Base-by-base conservation (phyloP, 129 eudicot genomes). In the Lactuca sativa region DNA sequence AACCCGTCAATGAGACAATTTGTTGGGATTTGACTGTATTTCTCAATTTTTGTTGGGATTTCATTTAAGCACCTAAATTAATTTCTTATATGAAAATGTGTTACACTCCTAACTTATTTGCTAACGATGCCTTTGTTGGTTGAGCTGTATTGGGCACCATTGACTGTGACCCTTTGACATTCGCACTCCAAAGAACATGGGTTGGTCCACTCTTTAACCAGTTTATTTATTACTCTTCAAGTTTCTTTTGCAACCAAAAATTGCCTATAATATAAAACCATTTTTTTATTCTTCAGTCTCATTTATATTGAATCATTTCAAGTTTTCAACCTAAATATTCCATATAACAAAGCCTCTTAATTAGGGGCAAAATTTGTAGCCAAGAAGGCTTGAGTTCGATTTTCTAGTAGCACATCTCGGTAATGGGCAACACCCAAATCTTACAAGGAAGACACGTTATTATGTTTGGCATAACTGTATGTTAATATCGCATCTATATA, bases 141-240 rank as follows among this genome's bases (percentile, higher is more conserved):
- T 74, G 48, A 74, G 64, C 36, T 64, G 18, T 55, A 74, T 40
- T 32, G 32, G 41, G 21, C 40, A 40, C 56, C 55, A 62, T 62
- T 6, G 56, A 54, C 16, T 62, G 54, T 74, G 72, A 69, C 61
- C 54, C 59, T 5, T 67, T 67, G 72, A 73, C 56, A 62, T 62
- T 4, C 43, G 40, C 72, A 74, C 44, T 56, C 49, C 30, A 55
- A 55, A 25, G 65, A 64, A 74, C 72, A 64, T 74, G 79, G 79
- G 79, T 47, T 33, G 73, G 38, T 72, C 79, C 64, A 32, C 33
- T 63, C 15, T 12, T 64, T 64, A 64, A 55, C 62, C 10, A 49
- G 7, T 63, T 64, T 65, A 12, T 21, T 74, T 43, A 55, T 54
- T 30, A 33, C n/a, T 44, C 32, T 73, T 38, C 55, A 7, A 34